A percentile compares a stretch with the other conserved stretches of the same genome.
These are phyloP conservation scores for Euryodendron excelsum DNA, from an alignment of 148 eudicot genomes.

Conservation along the genomic window DNA sequence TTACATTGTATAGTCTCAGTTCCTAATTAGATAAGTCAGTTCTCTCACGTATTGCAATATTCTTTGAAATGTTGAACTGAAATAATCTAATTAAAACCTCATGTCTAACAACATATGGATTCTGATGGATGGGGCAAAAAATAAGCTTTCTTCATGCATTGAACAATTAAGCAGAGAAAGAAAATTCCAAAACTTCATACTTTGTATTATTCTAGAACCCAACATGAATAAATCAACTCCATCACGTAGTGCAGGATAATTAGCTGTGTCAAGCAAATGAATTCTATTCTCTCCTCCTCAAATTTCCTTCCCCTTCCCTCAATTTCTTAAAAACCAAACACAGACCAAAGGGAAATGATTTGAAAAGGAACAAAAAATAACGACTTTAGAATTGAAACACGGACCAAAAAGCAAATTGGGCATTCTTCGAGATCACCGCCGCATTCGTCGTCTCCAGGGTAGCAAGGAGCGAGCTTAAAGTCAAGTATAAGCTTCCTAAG, in stretches of 20 bases:
- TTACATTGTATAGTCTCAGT: not conserved
- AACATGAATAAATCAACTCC: not conserved
- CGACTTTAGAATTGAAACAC: conserved; percentile 21
- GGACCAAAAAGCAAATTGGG: conserved; percentile 94
- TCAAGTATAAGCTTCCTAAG: conserved; percentile 93
- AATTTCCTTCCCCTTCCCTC: not conserved
- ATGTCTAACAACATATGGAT: not conserved
- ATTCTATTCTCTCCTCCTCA: not conserved
- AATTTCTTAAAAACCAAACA: not conserved
- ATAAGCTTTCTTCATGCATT: not conserved
- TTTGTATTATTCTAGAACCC: too few relatives aligned
- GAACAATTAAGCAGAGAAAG: not conserved
- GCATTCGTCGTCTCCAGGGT: conserved; percentile 82
- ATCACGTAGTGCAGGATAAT: not conserved
- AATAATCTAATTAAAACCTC: not conserved
- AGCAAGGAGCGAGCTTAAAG: conserved; percentile 93
- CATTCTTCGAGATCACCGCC: conserved; percentile 75
- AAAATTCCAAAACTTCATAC: not conserved
- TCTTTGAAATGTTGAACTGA: not conserved
- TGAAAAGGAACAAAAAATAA: not conserved
- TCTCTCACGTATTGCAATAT: not conserved
- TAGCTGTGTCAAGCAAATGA: not conserved
- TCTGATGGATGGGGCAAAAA: not conserved
- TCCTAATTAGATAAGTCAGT: not conserved
- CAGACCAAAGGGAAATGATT: not conserved